These are phyloP conservation scores for Saraca asoca DNA, from an alignment of 331 rosid genomes.

Conservation along the genomic window DNA sequence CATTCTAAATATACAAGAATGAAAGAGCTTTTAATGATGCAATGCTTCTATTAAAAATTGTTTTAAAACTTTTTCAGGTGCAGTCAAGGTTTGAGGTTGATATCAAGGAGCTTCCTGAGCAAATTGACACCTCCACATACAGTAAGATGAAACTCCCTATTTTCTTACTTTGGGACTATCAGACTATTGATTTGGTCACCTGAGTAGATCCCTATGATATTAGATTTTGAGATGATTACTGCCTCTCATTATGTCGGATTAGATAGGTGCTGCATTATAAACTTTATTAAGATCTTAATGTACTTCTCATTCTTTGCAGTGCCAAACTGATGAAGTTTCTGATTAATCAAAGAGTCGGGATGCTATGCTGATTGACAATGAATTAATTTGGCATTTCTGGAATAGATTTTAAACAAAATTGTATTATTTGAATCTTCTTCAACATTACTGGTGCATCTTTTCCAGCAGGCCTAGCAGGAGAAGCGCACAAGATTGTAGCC, in stretches of 20 bases:
- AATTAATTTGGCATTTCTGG: not conserved
- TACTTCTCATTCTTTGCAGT: conserved; percentile 36
- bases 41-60: conserved; percentile 35
- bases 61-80: conserved; percentile 55
- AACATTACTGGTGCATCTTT: not conserved
- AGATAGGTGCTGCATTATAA: not conserved
- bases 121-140: conserved; percentile 88
- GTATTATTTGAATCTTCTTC: conserved; percentile 18
- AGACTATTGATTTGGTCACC: not conserved
- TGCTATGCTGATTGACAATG: not conserved
- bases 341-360: conserved; percentile 4
- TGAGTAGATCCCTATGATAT: not conserved
- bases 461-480: not conserved
- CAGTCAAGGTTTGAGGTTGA: conserved; percentile 98
- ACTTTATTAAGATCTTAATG: conserved; percentile 3
- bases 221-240: not conserved
- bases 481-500: too few species aligned
- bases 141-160: conserved; percentile 55
- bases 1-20: too few species aligned
- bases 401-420: conserved; percentile 11
- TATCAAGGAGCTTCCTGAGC: conserved; percentile 95
- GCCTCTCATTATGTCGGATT: not conserved
- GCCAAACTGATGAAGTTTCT: conserved; percentile 44
- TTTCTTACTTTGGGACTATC: not conserved
- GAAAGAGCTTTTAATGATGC: too few species aligned